Conservation (phyloP, 805 yeast genomes). For the Tetrapisispora pingtungensis region DNA sequence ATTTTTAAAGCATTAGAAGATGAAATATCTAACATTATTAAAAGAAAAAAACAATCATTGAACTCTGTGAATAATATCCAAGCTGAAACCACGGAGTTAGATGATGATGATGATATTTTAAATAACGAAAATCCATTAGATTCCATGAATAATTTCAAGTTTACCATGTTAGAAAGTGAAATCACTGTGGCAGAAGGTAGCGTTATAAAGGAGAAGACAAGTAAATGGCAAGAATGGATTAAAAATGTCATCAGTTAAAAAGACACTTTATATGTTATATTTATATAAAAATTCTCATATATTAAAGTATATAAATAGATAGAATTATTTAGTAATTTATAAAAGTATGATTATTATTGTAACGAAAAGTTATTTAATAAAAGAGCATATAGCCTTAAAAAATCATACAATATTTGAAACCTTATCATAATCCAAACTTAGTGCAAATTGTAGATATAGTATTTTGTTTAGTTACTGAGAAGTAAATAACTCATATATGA, state of each 20-base stretch:
- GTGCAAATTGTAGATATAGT: too few relatives aligned
- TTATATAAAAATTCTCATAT: not conserved
- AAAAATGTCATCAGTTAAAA: conserved; percentile 34
- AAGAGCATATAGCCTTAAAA: too few relatives aligned
- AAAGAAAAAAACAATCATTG: conserved; percentile 35
- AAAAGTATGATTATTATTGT: not conserved
- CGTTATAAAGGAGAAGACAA: conserved; percentile 44
- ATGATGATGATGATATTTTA: conserved; percentile 12
- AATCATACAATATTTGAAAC: too few relatives aligned
- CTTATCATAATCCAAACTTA: too few relatives aligned
- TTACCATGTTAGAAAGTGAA: conserved; percentile 62
- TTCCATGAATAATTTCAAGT: conserved; percentile 38
- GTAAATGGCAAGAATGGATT: conserved; percentile 69
- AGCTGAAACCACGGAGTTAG: conserved; percentile 14
- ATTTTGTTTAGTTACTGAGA: conserved; percentile 3
- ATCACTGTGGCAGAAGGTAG: conserved; percentile 68
- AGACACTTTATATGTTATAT: not conserved
- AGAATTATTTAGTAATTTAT: not conserved
- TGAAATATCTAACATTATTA: conserved; percentile 48
- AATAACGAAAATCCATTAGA: conserved; percentile 25
- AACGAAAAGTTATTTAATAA: too few relatives aligned
- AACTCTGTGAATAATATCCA: conserved; percentile 34
- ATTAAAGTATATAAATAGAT: not conserved
- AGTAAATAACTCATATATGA: conserved; percentile 20
- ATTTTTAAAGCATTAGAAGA: conserved; percentile 49